A percentile compares a stretch with the other conserved stretches of the same genome.
These are phyloP conservation scores for Eutypa lata DNA, from an alignment of 2,329 filamentous ascomycete genomes.

Conservation along the genomic window DNA sequence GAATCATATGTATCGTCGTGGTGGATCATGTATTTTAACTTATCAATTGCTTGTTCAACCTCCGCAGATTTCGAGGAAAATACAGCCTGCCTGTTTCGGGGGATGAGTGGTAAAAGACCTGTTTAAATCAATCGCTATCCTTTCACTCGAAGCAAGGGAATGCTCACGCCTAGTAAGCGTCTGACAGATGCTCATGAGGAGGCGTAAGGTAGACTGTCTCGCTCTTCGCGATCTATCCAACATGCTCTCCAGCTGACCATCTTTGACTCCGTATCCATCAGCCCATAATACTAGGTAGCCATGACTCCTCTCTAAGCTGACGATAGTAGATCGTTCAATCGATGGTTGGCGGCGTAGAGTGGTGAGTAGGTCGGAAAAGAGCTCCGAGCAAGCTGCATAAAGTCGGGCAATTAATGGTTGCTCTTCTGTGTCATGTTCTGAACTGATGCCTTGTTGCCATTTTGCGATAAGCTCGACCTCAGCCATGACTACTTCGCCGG, in stretches of 20 bases:
- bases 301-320: constrained; percentile 10
- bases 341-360: neutral
- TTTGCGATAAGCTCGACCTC: constrained; percentile 1
- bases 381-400: constrained; percentile 6
- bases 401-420: constrained; percentile 2
- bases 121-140: neutral
- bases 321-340: neutral
- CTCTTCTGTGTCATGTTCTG: constrained; percentile 2
- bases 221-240: constrained; percentile 13
- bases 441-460: constrained; percentile 7
- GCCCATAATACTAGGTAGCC: constrained; percentile 13
- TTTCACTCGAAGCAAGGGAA: neutral
- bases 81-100: neutral
- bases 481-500: no score
- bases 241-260: constrained; percentile 6
- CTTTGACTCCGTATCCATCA: constrained; percentile 10
- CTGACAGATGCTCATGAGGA: constrained; percentile 10
- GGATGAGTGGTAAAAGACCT: constrained; percentile 1
- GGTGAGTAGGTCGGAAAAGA: constrained; percentile 3
- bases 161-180: constrained; percentile 8
- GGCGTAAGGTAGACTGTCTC: constrained; percentile 3
- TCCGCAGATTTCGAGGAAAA: neutral
- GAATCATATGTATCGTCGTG: constrained; percentile 3
- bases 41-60: constrained; percentile 4
- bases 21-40: constrained; percentile 5